Percentiles rank a stretch among this genome's conserved stretches.
Conservation (phyloP, 2,329 filamentous ascomycete species). For the Phyllosticta capitalensis region DNA sequence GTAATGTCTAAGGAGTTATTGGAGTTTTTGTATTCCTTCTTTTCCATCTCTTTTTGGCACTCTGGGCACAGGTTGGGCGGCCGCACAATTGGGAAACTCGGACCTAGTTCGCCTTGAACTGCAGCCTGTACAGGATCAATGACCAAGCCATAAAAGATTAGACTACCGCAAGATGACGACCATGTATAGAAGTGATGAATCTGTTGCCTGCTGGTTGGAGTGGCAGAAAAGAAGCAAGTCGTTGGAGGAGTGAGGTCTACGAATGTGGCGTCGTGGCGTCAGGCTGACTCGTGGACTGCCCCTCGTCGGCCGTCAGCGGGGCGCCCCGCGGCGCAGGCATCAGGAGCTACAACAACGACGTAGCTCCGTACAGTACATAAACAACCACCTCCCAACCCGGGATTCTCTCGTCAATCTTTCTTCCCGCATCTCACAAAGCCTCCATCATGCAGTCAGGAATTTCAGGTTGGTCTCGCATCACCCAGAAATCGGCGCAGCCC, state of each 20-base stretch:
- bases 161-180: background rate
- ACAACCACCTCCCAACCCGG: background rate
- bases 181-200: background rate
- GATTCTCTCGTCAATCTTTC: background rate
- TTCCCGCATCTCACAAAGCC: background rate
- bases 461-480: constrained; percentile 43
- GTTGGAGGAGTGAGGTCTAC: background rate
- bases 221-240: too few species aligned
- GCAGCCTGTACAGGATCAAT: too few species aligned
- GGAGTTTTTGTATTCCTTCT: too few species aligned
- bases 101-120: too few species aligned
- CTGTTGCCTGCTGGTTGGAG: background rate
- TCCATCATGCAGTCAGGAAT: constrained; percentile 68
- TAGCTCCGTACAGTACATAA: background rate
- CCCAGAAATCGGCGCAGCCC: constrained; percentile 8
- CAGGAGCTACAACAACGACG: constrained; percentile 5
- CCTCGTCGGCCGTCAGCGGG: background rate
- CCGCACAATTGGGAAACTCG: too few species aligned
- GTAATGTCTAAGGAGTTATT: too few species aligned
- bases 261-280: background rate
- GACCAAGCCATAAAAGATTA: too few species aligned
- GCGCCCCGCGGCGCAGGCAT: background rate
- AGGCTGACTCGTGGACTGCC: background rate
- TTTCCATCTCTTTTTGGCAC: too few species aligned
- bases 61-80: too few species aligned